Evolutionary conservation across 1,284 basidiomycete genomes (phyloP).

Genomic region (Ceratobasidium sp.): DNA sequence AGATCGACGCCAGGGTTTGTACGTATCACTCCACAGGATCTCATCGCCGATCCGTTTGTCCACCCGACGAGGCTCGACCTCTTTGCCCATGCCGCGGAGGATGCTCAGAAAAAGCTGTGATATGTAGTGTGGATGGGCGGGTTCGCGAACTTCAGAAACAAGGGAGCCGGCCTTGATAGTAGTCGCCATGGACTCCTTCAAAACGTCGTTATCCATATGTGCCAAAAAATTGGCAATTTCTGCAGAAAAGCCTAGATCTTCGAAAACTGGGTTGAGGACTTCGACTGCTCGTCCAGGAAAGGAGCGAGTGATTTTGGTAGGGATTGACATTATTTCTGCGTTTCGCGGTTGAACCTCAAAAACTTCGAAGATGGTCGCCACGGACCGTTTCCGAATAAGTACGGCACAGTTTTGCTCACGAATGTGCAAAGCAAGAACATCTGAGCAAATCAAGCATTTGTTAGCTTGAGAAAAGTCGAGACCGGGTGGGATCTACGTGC

Average conservation of each 20-base stretch:
- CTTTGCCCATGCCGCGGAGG: constrained; percentile 55
- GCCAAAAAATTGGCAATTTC: constrained; percentile 57
- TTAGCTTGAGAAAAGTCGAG: not conserved
- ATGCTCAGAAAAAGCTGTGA: constrained; percentile 61
- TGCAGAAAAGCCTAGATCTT: constrained; percentile 53
- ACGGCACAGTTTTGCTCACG: constrained; percentile 58
- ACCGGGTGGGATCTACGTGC: no score
- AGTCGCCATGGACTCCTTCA: constrained; percentile 46
- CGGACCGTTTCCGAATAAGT: constrained; percentile 49
- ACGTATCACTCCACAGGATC: constrained; percentile 60
- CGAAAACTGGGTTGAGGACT: constrained; percentile 46
- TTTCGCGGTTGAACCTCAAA: constrained; percentile 61
- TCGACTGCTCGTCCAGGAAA: constrained; percentile 55
- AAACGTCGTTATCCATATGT: constrained; percentile 55
- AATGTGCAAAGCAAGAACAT: constrained; percentile 59
- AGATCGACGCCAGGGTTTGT: constrained; percentile 63
- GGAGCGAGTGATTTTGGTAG: constrained; percentile 59
- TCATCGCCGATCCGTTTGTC: constrained; percentile 62
- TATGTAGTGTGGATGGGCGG: constrained; percentile 61
- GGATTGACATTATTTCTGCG: constrained; percentile 56
- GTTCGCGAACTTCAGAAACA: constrained; percentile 54
- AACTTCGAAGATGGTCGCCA: constrained; percentile 57
- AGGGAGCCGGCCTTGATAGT: constrained; percentile 50
- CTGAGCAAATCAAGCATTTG: constrained; percentile 45
- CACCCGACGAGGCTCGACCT: constrained; percentile 54